Percentiles rank a stretch among this genome's conserved stretches.
phyloP scores from a whole-genome alignment of 2,329 filamentous ascomycete genomes.

The Apiospora saccharicola region DNA sequence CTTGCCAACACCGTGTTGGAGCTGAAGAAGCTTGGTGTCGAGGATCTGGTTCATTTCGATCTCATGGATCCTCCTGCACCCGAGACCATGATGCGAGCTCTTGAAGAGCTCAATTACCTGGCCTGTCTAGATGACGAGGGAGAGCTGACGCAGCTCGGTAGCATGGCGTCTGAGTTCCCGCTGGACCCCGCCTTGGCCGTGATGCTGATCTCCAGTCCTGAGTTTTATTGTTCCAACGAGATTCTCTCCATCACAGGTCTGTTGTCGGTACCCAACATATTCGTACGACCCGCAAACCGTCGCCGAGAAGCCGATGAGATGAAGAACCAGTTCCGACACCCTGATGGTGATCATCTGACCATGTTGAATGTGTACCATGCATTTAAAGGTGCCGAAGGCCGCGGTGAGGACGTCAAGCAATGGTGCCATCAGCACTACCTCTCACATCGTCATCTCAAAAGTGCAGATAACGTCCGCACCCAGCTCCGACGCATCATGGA shows the following conservation, averaged over 20 bases:
- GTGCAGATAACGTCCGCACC: slow-evolving; percentile 90
- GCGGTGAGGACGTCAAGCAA: slow-evolving; percentile 73
- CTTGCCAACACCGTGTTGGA: slow-evolving; percentile 94
- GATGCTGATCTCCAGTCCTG: slow-evolving; percentile 96
- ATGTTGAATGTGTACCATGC: slow-evolving; percentile 98
- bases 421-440: slow-evolving; percentile 99
- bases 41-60: slow-evolving; percentile 97
- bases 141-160: slow-evolving; percentile 85
- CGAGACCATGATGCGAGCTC: slow-evolving; percentile 96
- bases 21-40: slow-evolving; percentile 94
- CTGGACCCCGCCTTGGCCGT: slow-evolving; percentile 93
- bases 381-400: slow-evolving; percentile 81
- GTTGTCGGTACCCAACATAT: slow-evolving; percentile 93
- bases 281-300: slow-evolving; percentile 83
- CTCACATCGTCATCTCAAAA: slow-evolving; percentile 85
- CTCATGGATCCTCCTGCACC: slow-evolving; percentile 98
- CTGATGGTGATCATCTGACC: slow-evolving; percentile 93
- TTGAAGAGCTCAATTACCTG: slow-evolving; percentile 97
- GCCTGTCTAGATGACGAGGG: slow-evolving; percentile 97
- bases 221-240: slow-evolving; percentile 99
- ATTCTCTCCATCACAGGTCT: slow-evolving; percentile 94
- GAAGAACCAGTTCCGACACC: slow-evolving; percentile 92
- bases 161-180: slow-evolving; percentile 92
- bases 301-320: slow-evolving; percentile 96
- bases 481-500: slow-evolving; percentile 98